phyloP scores from a whole-genome alignment of 2,329 filamentous ascomycete genomes.

The Anisogramma anomala region DNA sequence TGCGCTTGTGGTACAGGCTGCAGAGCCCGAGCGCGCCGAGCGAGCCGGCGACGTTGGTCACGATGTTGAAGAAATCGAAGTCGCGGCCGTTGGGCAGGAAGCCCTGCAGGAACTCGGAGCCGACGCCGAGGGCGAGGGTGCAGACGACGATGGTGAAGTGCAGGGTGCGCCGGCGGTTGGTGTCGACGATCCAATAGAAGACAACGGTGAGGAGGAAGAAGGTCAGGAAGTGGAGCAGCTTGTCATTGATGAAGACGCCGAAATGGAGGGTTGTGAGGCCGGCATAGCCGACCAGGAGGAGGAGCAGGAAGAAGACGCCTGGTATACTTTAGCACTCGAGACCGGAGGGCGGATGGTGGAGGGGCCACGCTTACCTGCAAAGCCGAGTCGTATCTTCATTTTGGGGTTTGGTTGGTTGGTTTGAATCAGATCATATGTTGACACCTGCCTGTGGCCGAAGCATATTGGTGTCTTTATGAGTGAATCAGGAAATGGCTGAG shows the following conservation, averaged over 20 bases:
- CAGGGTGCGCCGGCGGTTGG: conserved; percentile 69
- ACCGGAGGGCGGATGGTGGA: neutral
- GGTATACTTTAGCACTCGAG: conserved; percentile 13
- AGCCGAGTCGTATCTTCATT: conserved; percentile 81
- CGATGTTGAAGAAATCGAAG: conserved; percentile 72
- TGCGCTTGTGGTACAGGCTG: conserved; percentile 87
- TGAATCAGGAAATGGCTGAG: too few species aligned
- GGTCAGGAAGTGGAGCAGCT: conserved; percentile 72
- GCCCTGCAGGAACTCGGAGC: conserved; percentile 65
- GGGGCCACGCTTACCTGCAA: conserved; percentile 56
- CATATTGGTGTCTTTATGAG: too few species aligned
- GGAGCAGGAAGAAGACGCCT: conserved; percentile 60
- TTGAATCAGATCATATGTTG: neutral
- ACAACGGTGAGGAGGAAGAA: conserved; percentile 80
- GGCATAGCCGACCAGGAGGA: conserved; percentile 65
- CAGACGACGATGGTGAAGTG: conserved; percentile 75
- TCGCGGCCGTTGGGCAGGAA: conserved; percentile 61
- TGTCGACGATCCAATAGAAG: conserved; percentile 98
- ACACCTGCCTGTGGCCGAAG: neutral
- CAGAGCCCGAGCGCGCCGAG: conserved; percentile 60
- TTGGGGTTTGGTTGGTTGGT: conserved; percentile 11
- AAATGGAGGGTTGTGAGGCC: conserved; percentile 59
- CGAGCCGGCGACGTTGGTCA: conserved; percentile 77
- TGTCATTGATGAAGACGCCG: conserved; percentile 63
- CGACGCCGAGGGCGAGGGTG: conserved; percentile 58